Evolutionary conservation across 2,329 filamentous ascomycete genomes (phyloP), one percentile per base, ranked within the genome.

Genomic region (Calonectria fujianensis): DNA sequence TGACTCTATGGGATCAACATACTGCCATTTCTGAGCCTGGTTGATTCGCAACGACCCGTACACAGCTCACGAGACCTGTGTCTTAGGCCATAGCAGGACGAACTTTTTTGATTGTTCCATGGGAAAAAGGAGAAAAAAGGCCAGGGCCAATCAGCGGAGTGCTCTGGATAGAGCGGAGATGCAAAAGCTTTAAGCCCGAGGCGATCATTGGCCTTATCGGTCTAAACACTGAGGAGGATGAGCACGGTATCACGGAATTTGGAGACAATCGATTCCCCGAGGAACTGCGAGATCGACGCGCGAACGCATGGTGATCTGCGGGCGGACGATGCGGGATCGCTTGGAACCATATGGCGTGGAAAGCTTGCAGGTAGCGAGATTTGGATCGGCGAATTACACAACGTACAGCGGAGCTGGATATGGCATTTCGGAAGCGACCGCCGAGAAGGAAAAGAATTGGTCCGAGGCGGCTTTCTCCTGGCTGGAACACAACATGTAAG

Each of bases 271-370:
- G 4, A 48, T n/a, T 24, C 9, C 10, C 45, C 45, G 45, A 24
- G 8, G 9, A 48, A 48, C 45, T 48, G 13, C 45, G 45, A 54
- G 51, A 32, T 54, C 51, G 45, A 54, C 27, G 14, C 51, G 52
- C 18, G 31, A 10, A 11, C 29, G 52, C 29, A 35, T 35, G 29
- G 20, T 6, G 52, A 57, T 57, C 52, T 32, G 31, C 52, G 52
- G 31, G 20, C 52, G 52, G 18, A 20, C 52, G 20, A 31, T 57
- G 52, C 52, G 52, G 52, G 52, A 57, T 57, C 52, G 52, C 27
- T 57, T 1, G 52, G 24, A 35, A 8, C 27, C 52, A 48, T 57
- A 57, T 32, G 52, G 52, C 52, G 11, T 32, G 52, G 31, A 32
- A 57, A 35, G 8, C 11, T 35, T 35, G 52, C 14, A n/a, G 4